Evolutionary conservation across 2,329 filamentous ascomycete genomes (phyloP).

Genomic region (Tolypocladium tropicale): DNA sequence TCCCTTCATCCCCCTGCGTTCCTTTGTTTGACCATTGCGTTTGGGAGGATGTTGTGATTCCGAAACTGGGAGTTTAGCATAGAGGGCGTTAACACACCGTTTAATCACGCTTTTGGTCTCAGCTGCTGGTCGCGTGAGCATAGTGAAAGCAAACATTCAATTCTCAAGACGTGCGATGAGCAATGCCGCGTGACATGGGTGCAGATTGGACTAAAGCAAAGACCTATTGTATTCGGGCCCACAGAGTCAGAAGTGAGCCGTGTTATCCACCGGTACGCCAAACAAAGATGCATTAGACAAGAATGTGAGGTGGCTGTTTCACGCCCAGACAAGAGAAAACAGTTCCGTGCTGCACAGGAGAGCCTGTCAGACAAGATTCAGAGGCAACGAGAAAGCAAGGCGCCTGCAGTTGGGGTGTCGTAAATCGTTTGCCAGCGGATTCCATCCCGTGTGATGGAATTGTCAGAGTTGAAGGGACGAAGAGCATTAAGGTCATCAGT

Average conservation of each 20-base stretch:
- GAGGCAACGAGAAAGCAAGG: background rate
- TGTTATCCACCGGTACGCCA: background rate
- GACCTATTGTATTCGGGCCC: background rate
- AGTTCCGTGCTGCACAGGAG: too few relatives aligned
- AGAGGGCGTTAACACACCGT: conserved; percentile 6
- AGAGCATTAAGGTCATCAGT: background rate
- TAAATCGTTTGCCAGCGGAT: background rate
- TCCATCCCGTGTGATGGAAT: background rate
- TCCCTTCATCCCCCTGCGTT: background rate
- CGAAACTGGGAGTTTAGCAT: conserved; percentile 8
- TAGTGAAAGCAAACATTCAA: background rate
- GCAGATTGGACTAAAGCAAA: background rate
- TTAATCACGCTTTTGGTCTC: background rate
- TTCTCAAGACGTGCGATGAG: background rate
- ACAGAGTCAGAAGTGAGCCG: background rate
- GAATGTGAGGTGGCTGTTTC: background rate
- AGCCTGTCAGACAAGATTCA: background rate
- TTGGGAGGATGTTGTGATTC: conserved; percentile 4
- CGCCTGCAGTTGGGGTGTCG: background rate
- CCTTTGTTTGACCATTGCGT: conserved; percentile 1
- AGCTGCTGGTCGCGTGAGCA: background rate
- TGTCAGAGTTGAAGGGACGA: background rate
- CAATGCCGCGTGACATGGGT: background rate
- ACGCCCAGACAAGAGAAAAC: too few relatives aligned
- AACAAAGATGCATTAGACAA: background rate